Evolutionary conservation across 2,329 filamentous ascomycete species (phyloP).

Genomic region (Dichotomopilus funicola): DNA sequence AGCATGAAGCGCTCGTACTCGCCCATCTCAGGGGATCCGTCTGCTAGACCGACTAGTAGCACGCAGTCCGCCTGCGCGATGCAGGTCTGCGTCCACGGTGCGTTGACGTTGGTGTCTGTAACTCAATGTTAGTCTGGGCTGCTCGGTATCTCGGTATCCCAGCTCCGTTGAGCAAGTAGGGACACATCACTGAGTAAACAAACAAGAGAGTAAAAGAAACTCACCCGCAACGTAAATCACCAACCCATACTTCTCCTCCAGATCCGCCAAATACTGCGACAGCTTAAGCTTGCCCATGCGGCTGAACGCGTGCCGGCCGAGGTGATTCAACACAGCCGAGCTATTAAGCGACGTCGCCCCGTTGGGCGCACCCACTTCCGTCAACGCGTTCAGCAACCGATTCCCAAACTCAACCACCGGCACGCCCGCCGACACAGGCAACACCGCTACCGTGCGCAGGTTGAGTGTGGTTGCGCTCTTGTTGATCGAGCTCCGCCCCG

Average conservation of each 20-base stretch:
- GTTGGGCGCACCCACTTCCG: constrained; percentile 82
- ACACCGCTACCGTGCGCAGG: constrained; percentile 81
- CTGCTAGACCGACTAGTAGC: constrained; percentile 81
- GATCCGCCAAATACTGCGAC: constrained; percentile 89
- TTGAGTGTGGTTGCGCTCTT: constrained; percentile 83
- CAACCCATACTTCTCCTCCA: constrained; percentile 95
- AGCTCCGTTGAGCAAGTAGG: too few relatives aligned
- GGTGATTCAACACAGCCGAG: constrained; percentile 85
- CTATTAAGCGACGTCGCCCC: constrained; percentile 91
- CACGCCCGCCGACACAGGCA: constrained; percentile 85
- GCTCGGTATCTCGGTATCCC: too few relatives aligned
- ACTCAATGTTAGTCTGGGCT: background rate
- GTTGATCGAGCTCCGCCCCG: constrained; percentile 46
- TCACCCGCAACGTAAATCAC: constrained; percentile 85
- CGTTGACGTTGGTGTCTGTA: constrained; percentile 87
- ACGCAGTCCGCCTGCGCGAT: constrained; percentile 97
- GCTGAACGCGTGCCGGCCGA: constrained; percentile 93
- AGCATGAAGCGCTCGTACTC: constrained; percentile 96
- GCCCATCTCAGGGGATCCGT: constrained; percentile 82
- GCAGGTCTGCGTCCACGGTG: constrained; percentile 97
- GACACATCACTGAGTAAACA: too few relatives aligned
- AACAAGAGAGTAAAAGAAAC: constrained; percentile 19
- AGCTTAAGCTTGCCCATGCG: constrained; percentile 95
- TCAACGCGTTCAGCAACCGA: constrained; percentile 76
- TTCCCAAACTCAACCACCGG: constrained; percentile 95